phyloP scores from a whole-genome alignment of 768 basidiomycete genomes.

The Trametes cingulata region DNA sequence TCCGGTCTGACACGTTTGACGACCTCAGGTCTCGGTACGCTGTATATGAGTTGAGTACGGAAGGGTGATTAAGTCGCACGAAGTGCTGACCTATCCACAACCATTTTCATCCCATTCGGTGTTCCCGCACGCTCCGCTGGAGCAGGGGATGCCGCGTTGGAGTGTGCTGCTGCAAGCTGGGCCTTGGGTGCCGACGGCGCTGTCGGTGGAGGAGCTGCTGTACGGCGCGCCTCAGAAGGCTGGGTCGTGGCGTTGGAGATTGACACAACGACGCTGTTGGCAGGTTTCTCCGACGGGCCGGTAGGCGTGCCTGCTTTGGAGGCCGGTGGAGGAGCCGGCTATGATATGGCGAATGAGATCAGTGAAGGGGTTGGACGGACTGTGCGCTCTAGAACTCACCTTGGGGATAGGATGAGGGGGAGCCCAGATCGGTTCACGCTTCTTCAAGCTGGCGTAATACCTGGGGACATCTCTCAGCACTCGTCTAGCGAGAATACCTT shows the following conservation, averaged over 20 bases:
- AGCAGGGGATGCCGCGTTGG: slow-evolving; percentile 30
- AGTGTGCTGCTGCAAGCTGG: slow-evolving; percentile 38
- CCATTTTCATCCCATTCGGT: slow-evolving; percentile 48
- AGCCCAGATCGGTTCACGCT: slow-evolving; percentile 62
- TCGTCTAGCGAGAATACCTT: not conserved
- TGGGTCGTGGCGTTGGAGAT: slow-evolving; percentile 15
- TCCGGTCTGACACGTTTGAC: slow-evolving; percentile 57
- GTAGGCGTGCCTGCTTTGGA: slow-evolving; percentile 8
- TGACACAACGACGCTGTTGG: slow-evolving; percentile 14
- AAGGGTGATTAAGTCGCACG: not conserved
- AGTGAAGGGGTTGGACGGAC: not conserved
- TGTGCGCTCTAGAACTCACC: slow-evolving; percentile 26
- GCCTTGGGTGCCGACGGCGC: slow-evolving; percentile 59
- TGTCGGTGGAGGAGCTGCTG: slow-evolving; percentile 5
- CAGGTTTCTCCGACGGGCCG: slow-evolving; percentile 15
- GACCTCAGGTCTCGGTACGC: slow-evolving; percentile 78
- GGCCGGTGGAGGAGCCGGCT: slow-evolving; percentile 6
- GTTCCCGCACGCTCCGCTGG: slow-evolving; percentile 33
- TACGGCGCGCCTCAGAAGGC: slow-evolving; percentile 9
- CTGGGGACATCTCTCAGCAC: slow-evolving; percentile 37
- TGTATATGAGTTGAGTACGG: slow-evolving; percentile 29
- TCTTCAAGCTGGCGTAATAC: slow-evolving; percentile 75
- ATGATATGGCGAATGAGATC: not conserved
- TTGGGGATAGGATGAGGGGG: slow-evolving; percentile 35
- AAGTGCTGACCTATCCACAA: slow-evolving; percentile 62